Conservation (phyloP, 208 protist genomes). For the Balamuthia mandrillaris region DNA sequence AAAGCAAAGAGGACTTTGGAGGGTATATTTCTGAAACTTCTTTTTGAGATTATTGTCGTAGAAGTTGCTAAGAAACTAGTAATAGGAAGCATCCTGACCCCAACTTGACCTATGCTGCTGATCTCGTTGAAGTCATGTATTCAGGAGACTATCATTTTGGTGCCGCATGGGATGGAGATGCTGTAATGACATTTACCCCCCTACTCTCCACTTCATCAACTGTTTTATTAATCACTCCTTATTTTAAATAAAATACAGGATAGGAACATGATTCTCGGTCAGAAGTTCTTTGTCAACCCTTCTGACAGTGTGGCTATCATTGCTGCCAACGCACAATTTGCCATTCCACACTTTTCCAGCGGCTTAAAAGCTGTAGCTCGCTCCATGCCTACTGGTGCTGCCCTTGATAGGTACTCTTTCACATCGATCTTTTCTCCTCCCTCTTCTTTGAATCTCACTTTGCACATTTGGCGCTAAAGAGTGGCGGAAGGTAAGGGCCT, state of each 20-base stretch:
- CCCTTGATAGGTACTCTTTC: constrained; percentile 84
- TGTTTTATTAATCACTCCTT: neutral
- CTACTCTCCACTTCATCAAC: neutral
- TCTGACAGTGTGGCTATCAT: constrained; percentile 95
- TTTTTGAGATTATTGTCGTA: neutral
- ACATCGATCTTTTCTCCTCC: constrained; percentile 42
- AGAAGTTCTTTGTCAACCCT: constrained; percentile 93
- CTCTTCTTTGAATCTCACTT: neutral
- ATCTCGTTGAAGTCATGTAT: constrained; percentile 86
- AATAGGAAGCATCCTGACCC: constrained; percentile 91
- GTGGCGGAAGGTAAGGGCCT: constrained; percentile 56
- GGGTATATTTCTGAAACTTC: constrained; percentile 38
- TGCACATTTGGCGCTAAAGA: too few species aligned
- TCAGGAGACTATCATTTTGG: constrained; percentile 83
- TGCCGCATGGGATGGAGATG: constrained; percentile 95
- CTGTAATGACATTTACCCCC: constrained; percentile 12
- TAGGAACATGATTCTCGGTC: constrained; percentile 96
- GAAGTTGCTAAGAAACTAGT: neutral
- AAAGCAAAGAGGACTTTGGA: constrained; percentile 86
- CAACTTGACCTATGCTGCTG: constrained; percentile 93
- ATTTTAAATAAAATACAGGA: constrained; percentile 66
- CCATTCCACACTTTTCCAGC: constrained; percentile 86
- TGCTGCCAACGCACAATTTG: constrained; percentile 80
- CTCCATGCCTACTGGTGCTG: constrained; percentile 92
- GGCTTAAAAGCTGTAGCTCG: constrained; percentile 85